Conservation (phyloP, 768 basidiomycete species). For the Macrolepiota fuliginosa region DNA sequence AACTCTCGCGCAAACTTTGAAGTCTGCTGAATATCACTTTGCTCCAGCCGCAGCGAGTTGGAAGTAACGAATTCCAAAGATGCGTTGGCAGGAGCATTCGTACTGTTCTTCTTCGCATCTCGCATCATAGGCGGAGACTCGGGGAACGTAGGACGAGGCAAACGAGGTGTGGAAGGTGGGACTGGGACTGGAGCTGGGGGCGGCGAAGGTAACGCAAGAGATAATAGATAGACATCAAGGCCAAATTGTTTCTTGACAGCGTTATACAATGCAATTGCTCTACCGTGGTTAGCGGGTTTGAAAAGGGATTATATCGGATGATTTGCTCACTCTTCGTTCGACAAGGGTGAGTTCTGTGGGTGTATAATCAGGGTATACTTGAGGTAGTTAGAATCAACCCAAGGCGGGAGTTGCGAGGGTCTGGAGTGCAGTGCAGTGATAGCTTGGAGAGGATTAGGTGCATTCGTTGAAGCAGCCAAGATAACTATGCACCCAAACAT, state of each 20-base stretch:
- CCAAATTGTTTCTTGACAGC: conserved; percentile 88
- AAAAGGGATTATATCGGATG: conserved; percentile 4
- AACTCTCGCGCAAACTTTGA: conserved; percentile 85
- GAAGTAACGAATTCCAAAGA: conserved; percentile 22
- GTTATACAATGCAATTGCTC: conserved; percentile 77
- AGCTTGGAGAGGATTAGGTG: conserved; percentile 78
- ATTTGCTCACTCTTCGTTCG: conserved; percentile 72
- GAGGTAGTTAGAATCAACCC: conserved; percentile 74
- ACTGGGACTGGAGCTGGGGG: conserved; percentile 68
- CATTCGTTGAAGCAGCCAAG: conserved; percentile 77
- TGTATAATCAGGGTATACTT: conserved; percentile 80
- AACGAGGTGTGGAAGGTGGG: conserved; percentile 61
- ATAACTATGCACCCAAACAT: conserved; percentile 51
- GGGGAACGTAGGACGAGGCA: conserved; percentile 49
- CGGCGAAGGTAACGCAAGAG: conserved; percentile 57
- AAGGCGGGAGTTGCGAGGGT: conserved; percentile 64
- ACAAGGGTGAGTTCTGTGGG: conserved; percentile 62
- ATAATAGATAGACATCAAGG: conserved; percentile 69
- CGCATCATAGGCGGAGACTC: conserved; percentile 26
- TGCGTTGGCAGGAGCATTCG: conserved; percentile 16
- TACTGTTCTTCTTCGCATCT: neutral
- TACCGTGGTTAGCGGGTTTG: conserved; percentile 25
- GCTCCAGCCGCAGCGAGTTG: conserved; percentile 53
- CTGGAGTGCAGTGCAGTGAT: conserved; percentile 74
- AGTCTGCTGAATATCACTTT: conserved; percentile 72